These are phyloP conservation scores for Penicillium sclerotiorum DNA, from an alignment of 2,329 filamentous ascomycete genomes.

Conservation along the genomic window DNA sequence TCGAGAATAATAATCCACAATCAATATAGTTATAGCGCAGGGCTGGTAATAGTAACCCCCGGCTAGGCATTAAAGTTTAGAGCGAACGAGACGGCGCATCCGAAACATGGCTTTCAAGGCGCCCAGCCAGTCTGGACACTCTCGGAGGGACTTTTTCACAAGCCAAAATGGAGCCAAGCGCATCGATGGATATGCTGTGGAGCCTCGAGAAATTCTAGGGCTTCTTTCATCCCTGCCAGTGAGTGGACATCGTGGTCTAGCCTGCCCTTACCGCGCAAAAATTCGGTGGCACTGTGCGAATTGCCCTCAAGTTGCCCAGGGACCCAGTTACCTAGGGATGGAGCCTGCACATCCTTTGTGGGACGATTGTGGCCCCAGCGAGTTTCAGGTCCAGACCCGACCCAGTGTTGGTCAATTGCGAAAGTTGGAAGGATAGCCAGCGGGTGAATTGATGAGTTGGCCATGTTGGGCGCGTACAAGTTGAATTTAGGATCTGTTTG, in stretches of 20 bases:
- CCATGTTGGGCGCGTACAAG: constrained; percentile 9
- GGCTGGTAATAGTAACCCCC: no score
- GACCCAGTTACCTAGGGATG: constrained; percentile 9
- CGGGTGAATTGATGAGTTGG: neutral
- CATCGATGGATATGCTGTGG: neutral
- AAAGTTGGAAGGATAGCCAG: no score
- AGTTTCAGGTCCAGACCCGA: no score
- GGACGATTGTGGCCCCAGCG: constrained; percentile 13
- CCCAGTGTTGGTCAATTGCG: no score
- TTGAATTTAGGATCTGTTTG: neutral
- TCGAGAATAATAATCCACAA: neutral
- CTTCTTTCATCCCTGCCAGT: neutral
- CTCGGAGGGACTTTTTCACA: neutral
- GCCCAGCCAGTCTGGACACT: constrained; percentile 4
- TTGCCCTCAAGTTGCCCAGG: no score
- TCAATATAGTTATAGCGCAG: constrained; percentile 1
- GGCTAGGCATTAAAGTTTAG: neutral
- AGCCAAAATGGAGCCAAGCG: constrained; percentile 3
- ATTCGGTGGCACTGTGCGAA: no score
- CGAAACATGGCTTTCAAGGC: neutral
- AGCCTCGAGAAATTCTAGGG: constrained; percentile 2
- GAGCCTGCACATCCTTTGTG: constrained; percentile 12
- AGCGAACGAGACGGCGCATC: no score
- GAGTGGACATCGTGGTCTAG: neutral
- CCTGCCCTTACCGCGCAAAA: neutral